Conservation (phyloP, 169 alveolate species). For the Eimeria zaria region DNA sequence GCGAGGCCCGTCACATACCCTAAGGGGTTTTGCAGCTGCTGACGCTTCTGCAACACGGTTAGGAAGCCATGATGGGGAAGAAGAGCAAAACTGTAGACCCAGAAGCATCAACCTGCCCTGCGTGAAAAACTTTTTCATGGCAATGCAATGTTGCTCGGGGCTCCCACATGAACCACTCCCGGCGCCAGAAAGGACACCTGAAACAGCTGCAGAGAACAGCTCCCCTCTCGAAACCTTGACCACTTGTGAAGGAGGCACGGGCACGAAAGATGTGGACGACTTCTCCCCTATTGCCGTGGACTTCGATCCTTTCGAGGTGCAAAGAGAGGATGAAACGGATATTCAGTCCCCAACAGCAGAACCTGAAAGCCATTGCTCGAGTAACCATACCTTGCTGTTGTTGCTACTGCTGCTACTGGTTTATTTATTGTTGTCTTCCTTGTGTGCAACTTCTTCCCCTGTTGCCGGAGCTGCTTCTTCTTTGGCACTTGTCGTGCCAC, state of each 20-base stretch:
- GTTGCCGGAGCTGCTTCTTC: conserved; percentile 1
- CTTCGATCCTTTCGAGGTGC: conserved; percentile 34
- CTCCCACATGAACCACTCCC: conserved; percentile 2
- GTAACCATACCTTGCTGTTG: background rate
- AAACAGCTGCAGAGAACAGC: background rate
- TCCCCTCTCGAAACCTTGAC: background rate
- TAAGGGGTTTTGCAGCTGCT: background rate
- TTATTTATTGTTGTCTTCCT: no score
- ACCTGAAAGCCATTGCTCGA: background rate
- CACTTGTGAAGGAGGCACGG: background rate
- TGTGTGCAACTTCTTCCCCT: background rate
- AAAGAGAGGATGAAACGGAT: background rate
- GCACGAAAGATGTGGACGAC: background rate
- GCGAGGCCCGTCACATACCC: background rate
- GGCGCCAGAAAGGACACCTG: background rate
- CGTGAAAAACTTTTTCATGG: conserved; percentile 13
- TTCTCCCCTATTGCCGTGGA: conserved; percentile 9
- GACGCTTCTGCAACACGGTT: background rate
- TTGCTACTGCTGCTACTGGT: background rate
- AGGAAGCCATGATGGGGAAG: background rate
- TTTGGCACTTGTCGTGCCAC: background rate
- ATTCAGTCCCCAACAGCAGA: background rate
- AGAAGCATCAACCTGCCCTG: conserved; percentile 36
- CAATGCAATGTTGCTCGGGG: conserved; percentile 9
- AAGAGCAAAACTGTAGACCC: background rate